Percentiles rank a stretch among this genome's conserved stretches.
Evolutionary conservation across 176 grass and related monocot genomes (phyloP).

Genomic region (Hyparrhenia diplandra): DNA sequence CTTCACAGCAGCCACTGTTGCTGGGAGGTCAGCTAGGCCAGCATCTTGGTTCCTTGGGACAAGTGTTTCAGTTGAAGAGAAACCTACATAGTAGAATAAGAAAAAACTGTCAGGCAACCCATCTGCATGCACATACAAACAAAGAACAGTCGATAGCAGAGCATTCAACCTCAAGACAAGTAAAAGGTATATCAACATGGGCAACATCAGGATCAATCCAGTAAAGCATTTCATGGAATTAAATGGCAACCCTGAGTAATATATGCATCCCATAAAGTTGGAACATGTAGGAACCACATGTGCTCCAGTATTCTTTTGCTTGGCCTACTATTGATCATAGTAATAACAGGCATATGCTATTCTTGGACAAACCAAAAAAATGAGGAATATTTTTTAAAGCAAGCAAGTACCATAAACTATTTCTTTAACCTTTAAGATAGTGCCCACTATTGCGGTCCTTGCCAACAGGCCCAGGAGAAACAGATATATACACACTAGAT

Average conservation of each 20-base stretch:
- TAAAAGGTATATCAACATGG: neutral
- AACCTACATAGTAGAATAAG: conserved; percentile 34
- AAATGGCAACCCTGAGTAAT: neutral
- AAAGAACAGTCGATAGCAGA: neutral
- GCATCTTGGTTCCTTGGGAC: conserved; percentile 56
- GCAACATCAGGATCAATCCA: neutral
- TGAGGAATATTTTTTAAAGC: neutral
- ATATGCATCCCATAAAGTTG: neutral
- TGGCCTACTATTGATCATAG: neutral
- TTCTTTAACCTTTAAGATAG: neutral
- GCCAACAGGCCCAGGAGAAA: neutral
- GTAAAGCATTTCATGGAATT: neutral
- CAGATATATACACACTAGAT: neutral
- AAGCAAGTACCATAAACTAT: neutral
- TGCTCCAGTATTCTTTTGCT: neutral
- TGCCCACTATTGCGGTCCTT: neutral
- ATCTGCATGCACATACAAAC: neutral
- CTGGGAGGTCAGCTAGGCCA: conserved; percentile 36
- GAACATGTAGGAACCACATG: neutral
- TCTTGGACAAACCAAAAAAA: neutral
- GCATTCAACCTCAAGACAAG: neutral
- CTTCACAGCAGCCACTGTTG: conserved; percentile 75
- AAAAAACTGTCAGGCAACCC: neutral
- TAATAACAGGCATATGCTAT: neutral
- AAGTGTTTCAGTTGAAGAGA: conserved; percentile 58